Conservation (phyloP, 306 rosid species). For the Fragaria iinumae region DNA sequence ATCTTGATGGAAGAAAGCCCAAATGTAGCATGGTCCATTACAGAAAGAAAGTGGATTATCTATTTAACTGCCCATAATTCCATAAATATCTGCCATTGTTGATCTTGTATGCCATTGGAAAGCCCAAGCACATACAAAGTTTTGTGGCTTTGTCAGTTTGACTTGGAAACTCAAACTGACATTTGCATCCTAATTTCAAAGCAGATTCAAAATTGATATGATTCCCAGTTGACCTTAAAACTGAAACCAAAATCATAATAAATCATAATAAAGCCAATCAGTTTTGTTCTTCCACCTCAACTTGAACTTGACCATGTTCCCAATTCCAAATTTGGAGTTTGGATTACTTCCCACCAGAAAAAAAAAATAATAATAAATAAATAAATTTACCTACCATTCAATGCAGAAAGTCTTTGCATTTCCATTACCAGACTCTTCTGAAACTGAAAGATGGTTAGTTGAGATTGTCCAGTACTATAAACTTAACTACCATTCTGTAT, state of each 20-base stretch:
- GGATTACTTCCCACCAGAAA: not conserved
- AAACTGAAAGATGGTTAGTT: conserved; percentile 13
- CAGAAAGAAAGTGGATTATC: not conserved
- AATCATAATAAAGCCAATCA: not conserved
- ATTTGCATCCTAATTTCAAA: not conserved
- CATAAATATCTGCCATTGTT: not conserved
- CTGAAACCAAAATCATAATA: not conserved
- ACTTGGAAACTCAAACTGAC: not conserved
- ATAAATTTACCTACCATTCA: conserved; percentile 16
- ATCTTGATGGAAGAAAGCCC: not conserved
- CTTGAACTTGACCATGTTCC: not conserved
- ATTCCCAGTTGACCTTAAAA: not conserved
- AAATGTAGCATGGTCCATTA: not conserved
- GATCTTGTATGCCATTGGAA: not conserved
- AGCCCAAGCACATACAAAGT: not conserved
- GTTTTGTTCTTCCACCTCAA: conserved; percentile 1
- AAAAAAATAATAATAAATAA: no score
- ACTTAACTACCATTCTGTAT: conserved; percentile 14
- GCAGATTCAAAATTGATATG: not conserved
- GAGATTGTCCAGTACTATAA: not conserved
- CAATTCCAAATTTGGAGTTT: not conserved
- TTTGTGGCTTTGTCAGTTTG: not conserved
- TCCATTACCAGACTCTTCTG: not conserved
- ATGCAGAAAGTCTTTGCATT: not conserved
- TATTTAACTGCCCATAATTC: not conserved